Conservation (phyloP, 1,284 basidiomycete genomes). For the Apiotrichum porosum region DNA sequence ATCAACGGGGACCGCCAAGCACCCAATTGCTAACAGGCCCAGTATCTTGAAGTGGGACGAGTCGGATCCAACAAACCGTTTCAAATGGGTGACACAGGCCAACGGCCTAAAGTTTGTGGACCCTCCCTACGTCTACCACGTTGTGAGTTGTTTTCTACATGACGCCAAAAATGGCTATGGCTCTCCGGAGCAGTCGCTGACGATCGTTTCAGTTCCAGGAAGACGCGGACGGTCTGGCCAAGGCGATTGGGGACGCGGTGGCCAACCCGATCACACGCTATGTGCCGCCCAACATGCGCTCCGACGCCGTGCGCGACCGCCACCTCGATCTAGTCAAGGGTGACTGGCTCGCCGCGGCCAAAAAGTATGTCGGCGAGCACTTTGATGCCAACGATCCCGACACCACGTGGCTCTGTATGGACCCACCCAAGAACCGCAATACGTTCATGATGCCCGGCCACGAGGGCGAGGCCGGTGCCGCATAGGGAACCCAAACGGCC, state of each 20-base stretch:
- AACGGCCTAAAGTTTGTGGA: conserved; percentile 27
- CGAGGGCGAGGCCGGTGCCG: too few species aligned
- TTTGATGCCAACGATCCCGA: background rate
- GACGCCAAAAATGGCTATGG: too few species aligned
- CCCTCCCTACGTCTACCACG: conserved; percentile 49
- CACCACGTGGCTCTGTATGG: background rate
- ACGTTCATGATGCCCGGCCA: too few species aligned
- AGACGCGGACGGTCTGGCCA: conserved; percentile 25
- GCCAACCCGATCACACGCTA: conserved; percentile 30
- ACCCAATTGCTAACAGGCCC: too few species aligned
- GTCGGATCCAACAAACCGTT: conserved; percentile 35
- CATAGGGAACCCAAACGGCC: too few species aligned
- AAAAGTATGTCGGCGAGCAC: background rate
- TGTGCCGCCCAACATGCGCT: conserved; percentile 26
- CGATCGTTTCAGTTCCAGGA: conserved; percentile 4
- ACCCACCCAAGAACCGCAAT: too few species aligned
- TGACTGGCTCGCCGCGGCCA: background rate
- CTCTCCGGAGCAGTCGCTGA: too few species aligned
- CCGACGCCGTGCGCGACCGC: conserved; percentile 17
- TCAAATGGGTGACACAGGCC: conserved; percentile 47
- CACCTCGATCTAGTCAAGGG: background rate
- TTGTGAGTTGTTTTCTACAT: too few species aligned
- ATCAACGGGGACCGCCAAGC: too few species aligned
- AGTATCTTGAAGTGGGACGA: conserved; percentile 43
- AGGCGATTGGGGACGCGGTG: conserved; percentile 26